Base-by-base conservation (phyloP, 768 basidiomycete species). In the Russula virescens region DNA sequence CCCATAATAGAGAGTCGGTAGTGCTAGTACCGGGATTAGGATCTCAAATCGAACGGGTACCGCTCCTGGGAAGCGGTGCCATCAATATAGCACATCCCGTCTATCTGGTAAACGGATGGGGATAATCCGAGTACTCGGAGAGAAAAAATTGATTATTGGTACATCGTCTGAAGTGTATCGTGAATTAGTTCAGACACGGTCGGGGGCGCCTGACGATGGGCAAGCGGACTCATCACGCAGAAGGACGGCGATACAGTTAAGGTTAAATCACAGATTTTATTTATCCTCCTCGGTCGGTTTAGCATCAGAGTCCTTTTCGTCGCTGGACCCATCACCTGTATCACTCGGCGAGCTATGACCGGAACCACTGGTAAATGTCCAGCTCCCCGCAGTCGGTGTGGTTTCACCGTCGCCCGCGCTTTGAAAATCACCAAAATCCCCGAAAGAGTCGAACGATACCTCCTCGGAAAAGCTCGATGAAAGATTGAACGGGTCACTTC, bases 381-480 rank as follows among this genome's bases (percentile, higher is more conserved):
- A 88, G 69, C 85, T 85, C 14, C 85, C 87, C 9, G 81, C 80
- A 3, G 85, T 88, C 0, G 88, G 84, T 49, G 84, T 86, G 51
- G 80, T 73, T 50, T 81, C 79, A 4, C 79, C 79, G 21, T 78
- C 77, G 16, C 68, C 69, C 5, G 78, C 81, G 56, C 77, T 78
- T 68, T 89, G 89, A 69, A 92, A 91, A 66, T 91, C 90, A 18
- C 88, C 88, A 69, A 91, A 91, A 58, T 87, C 84, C 14, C 77
- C 78, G 61, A 79, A 78, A 50, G 77, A 78, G 55, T 86, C 86
- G 66, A 90, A 91, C 10, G 87, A 81, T 5, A 81, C 78, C 57
- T 86, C 84, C 38, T 87, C 87, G 0, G 85, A 81, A 62, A 83
- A 81, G 5, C 78, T 75, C 2, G 77, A 71, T 3, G 76, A 62